Evolutionary conservation across 2,329 filamentous ascomycete genomes (phyloP).

Genomic region (Remersonia thermophila): DNA sequence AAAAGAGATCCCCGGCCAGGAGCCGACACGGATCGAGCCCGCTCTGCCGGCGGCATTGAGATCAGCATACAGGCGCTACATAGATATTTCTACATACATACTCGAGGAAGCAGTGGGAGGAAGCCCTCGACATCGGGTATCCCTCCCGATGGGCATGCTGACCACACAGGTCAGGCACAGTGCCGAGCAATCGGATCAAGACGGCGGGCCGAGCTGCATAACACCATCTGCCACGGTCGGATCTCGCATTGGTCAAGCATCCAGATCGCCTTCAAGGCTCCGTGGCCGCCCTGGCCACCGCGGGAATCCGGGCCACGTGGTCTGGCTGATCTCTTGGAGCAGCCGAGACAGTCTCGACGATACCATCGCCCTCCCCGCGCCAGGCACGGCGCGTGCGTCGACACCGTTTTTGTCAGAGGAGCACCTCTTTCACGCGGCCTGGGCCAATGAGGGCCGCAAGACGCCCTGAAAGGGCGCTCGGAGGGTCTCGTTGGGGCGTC

Average conservation of each 20-base stretch:
- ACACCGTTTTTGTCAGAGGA: background rate
- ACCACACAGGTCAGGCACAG: too few relatives aligned
- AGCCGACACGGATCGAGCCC: too few relatives aligned
- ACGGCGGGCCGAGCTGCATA: constrained; percentile 8
- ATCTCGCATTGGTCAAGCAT: constrained; percentile 5
- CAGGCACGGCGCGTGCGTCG: background rate
- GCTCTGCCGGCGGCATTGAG: too few relatives aligned
- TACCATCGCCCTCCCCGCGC: too few relatives aligned
- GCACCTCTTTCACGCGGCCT: background rate
- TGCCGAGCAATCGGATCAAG: constrained; percentile 7
- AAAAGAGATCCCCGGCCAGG: too few relatives aligned
- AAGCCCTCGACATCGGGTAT: too few relatives aligned
- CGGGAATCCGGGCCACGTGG: constrained; percentile 8
- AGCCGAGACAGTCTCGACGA: background rate
- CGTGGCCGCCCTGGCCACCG: too few relatives aligned
- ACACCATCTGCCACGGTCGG: background rate
- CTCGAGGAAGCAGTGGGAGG: background rate
- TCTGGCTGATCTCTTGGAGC: background rate
- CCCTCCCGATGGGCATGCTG: too few relatives aligned
- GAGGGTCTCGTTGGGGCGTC: background rate
- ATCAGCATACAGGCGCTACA: too few relatives aligned
- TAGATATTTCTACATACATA: too few relatives aligned
- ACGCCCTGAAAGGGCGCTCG: background rate
- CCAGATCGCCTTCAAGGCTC: background rate
- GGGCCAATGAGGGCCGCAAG: constrained; percentile 3